Base-by-base conservation (phyloP, 2,329 filamentous ascomycete genomes). In the Aphanocladium album region DNA sequence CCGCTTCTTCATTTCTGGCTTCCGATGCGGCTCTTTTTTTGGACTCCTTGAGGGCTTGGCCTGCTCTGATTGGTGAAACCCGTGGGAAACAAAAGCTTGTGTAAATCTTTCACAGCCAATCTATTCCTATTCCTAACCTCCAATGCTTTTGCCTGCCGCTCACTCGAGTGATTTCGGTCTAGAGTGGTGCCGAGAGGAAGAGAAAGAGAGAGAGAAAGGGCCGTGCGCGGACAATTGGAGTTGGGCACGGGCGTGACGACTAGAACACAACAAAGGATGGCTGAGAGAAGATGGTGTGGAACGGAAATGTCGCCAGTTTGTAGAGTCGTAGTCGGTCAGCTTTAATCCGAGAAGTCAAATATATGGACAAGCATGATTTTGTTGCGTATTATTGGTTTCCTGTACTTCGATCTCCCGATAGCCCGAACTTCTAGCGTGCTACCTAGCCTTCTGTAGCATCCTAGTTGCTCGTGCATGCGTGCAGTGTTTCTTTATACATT, bases 241-340 rank as follows among this genome's bases (percentile, higher is more conserved):
- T 46, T 17, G 54, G 54, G 54, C 54, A 57, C 54, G 54, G 54
- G 7, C 54, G 46, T 27, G 43, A 56, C 53, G 21, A 23, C 54
- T 3, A 41, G 25, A 41, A 43, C 21, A 56, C 23, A 9, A 23
- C 11, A 35, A 17, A 35, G 17, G 25, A 35, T 19, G 17, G 19
- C 14, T 27, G 3, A 30, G 25, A 46, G 30, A 57, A 39, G 27
- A 37, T 27, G 43, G 41, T 37, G 54, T 57, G 21, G 19, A 16
- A 46, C 14, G 41, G 19, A 23, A 35, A 12, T 19, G 53, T 17
- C 53, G 25, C 39, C 30, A 33, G 17, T 51, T 51, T 19, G 41
- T 19, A 19, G 41, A 35, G 27, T 51, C 8, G 53, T 33, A 25
- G 25, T 56, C 27, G n/a, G 27, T 17, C 27, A 11, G 27, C 41